Base-by-base conservation (phyloP, 1,284 basidiomycete genomes). In the Ganoderma sinense region DNA sequence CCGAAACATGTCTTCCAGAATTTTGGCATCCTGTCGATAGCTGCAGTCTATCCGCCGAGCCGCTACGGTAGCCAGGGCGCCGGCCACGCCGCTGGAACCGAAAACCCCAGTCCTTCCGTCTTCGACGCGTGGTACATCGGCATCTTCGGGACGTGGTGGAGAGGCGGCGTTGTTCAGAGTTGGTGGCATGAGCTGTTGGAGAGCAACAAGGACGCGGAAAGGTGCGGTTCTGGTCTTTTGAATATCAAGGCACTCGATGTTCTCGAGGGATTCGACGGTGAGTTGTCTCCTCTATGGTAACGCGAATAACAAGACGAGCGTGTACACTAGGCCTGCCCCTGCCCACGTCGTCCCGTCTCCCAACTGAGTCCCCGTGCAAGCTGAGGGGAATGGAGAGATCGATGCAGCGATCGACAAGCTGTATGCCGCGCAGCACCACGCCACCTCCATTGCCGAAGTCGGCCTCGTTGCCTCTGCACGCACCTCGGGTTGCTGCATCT, bases 1-100 rank as follows among this genome's bases (percentile, higher is more conserved):
- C 97, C 97, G n/a, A 91, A 93, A 76, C 96, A 97, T 79, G 88
- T 92, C 73, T 93, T 96, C 78, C 92, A 93, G 73, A 94, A 88
- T 76, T 94, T 95, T 78, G 93, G 89, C 43, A 84, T 98, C 70
- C 92, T 97, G 79, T 96, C 96, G 64, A 86, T 97, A 77, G 96
- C 96, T 69, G 89, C 91, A 64, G 89, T 92, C 82, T 83, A 90
- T 58, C 90, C 91, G 64, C 77, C 75, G 26, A 75, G 80, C 75
- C 81, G 71, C 76, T 79, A 73, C 71, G 74, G 69, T 75, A 73
- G 64, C 77, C 80, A 75, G 71, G 75, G 70, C 61, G 33, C 63
- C 53, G 74, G 64, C 67, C 75, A 75, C 64, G 71, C 66, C n/a
- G 80, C 71, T 78, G 83, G 74, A 45, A 70, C 72, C 36, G 71